A percentile compares a stretch with the other conserved stretches of the same genome.
Evolutionary conservation across 2,329 filamentous ascomycete genomes (phyloP).

Genomic region (Colletotrichum sp.): DNA sequence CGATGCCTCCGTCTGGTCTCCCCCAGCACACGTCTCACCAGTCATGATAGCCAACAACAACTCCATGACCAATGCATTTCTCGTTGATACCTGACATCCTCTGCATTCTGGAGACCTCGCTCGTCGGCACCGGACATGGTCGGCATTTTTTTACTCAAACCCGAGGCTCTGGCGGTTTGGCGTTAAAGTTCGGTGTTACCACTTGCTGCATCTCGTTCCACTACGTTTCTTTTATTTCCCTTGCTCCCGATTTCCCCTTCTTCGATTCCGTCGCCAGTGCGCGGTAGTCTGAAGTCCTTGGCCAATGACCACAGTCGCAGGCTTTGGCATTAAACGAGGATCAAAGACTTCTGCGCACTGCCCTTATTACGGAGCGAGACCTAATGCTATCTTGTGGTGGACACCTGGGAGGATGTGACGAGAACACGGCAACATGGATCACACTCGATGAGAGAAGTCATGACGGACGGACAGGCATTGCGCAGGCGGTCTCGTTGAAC

Average conservation of each 20-base stretch:
- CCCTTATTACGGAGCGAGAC: neutral
- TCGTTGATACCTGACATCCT: conserved; percentile 64
- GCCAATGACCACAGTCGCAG: neutral
- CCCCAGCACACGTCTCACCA: conserved; percentile 84
- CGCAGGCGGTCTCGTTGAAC: conserved; percentile 6
- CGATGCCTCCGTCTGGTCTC: conserved; percentile 79
- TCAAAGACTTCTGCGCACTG: neutral
- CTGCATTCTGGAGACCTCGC: conserved; percentile 47
- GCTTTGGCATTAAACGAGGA: neutral
- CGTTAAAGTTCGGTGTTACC: conserved; percentile 17
- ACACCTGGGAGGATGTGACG: neutral
- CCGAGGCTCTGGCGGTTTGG: conserved; percentile 47
- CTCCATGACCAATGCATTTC: conserved; percentile 29
- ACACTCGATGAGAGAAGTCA: neutral
- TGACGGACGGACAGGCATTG: neutral
- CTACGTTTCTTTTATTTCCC: conserved; percentile 20
- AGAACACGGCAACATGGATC: neutral
- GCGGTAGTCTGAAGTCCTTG: neutral
- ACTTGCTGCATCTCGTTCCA: conserved; percentile 12
- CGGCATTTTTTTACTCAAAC: neutral
- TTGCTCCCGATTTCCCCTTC: conserved; percentile 5
- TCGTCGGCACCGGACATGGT: neutral
- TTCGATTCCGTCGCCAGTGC: neutral
- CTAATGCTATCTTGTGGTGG: neutral
- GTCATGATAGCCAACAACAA: conserved; percentile 55